Evolutionary conservation across 352 stramenopile genomes (phyloP).

Genomic region (Pythium apleroticum): DNA sequence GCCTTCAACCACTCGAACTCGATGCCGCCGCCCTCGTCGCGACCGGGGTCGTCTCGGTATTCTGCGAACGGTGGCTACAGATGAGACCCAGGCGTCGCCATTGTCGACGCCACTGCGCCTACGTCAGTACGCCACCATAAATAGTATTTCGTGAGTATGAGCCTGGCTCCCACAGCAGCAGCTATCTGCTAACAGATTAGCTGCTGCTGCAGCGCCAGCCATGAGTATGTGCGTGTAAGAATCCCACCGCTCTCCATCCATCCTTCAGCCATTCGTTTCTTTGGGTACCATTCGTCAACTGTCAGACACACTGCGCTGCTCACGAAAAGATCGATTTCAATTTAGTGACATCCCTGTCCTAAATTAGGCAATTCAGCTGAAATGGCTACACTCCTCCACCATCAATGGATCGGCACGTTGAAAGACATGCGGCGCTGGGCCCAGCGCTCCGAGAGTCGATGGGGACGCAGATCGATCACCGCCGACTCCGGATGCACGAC

Average conservation of each 20-base stretch:
- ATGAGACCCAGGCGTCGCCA: neutral
- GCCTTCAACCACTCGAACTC: conserved; percentile 19
- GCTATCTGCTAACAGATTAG: neutral
- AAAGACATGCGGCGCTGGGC: neutral
- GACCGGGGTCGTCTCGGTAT: neutral
- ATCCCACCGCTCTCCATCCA: neutral
- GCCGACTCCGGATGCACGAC: neutral
- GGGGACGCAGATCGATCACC: neutral
- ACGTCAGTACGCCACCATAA: neutral
- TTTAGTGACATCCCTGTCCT: neutral
- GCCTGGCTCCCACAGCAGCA: neutral
- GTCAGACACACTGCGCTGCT: neutral
- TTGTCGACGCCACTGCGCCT: neutral
- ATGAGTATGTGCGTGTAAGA: conserved; percentile 2
- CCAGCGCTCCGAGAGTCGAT: conserved; percentile 6
- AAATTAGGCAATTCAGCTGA: neutral
- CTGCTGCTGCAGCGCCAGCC: neutral
- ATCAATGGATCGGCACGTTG: conserved; percentile 14
- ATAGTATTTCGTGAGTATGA: conserved; percentile 2
- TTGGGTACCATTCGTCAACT: neutral
- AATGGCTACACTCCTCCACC: conserved; percentile 6
- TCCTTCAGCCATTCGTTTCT: conserved; percentile 1
- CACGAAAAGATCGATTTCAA: neutral
- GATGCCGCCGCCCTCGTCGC: conserved; percentile 5
- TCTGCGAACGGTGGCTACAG: conserved; percentile 6